Evolutionary conservation across 2,329 filamentous ascomycete genomes (phyloP).

Genomic region (Venturia pyrina): DNA sequence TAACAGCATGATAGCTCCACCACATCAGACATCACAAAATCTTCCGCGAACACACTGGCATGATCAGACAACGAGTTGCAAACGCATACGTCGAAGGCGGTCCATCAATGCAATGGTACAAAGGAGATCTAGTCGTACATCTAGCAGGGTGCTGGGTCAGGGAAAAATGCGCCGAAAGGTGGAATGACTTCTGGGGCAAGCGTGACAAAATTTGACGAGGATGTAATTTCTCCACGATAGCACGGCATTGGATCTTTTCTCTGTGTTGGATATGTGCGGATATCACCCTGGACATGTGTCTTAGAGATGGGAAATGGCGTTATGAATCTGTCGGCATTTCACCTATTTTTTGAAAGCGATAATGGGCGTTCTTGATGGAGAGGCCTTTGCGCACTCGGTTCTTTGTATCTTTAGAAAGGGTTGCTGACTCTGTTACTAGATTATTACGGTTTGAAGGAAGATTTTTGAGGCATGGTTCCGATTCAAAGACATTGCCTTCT

Average conservation of each 20-base stretch:
- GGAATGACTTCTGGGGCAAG: constrained; percentile 27
- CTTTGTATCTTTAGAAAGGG: background rate
- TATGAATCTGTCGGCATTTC: background rate
- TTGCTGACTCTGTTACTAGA: background rate
- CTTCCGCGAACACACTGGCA: constrained; percentile 27
- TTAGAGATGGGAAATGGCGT: background rate
- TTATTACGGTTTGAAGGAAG: background rate
- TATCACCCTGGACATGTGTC: background rate
- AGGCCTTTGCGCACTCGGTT: background rate
- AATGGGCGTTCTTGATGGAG: background rate
- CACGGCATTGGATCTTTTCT: background rate
- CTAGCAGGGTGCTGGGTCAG: constrained; percentile 32
- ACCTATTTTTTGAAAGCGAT: background rate
- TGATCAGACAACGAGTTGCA: constrained; percentile 28
- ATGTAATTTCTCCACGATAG: background rate
- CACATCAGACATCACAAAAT: constrained; percentile 27
- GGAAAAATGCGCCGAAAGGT: constrained; percentile 24
- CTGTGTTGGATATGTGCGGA: background rate
- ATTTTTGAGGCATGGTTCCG: background rate
- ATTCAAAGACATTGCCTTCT: background rate
- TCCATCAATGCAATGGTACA: constrained; percentile 27
- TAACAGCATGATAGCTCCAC: constrained; percentile 15
- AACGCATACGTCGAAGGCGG: constrained; percentile 29
- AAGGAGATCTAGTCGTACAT: constrained; percentile 31
- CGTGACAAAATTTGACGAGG: background rate